phyloP scores from a whole-genome alignment of 2,329 filamentous ascomycete species.

The Colletotrichum eremochloae region DNA sequence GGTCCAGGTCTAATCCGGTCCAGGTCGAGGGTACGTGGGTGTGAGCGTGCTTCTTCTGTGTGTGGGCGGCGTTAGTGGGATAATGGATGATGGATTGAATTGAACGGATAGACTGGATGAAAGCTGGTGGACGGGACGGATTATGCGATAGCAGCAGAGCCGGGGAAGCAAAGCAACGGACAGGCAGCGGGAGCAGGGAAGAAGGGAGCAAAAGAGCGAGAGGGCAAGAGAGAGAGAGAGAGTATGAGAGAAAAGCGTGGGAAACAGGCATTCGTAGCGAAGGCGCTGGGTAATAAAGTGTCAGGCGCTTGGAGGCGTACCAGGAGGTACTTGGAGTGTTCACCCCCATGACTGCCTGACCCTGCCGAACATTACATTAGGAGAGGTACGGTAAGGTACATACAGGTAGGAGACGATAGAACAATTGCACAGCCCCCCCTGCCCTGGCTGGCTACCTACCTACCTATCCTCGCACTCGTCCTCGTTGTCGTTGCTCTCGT shows the following conservation, averaged over 20 bases:
- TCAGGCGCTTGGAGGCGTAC: neutral
- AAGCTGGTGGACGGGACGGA: constrained; percentile 5
- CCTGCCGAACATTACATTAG: neutral
- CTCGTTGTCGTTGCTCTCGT: neutral
- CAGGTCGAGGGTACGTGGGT: neutral
- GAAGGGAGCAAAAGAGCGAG: neutral
- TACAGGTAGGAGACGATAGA: constrained; percentile 4
- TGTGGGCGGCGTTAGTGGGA: constrained; percentile 6
- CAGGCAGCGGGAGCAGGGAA: neutral
- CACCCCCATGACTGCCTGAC: neutral
- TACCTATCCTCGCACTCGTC: constrained; percentile 3
- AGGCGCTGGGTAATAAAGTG: neutral
- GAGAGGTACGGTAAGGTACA: neutral
- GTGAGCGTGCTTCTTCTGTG: neutral
- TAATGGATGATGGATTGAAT: constrained; percentile 12
- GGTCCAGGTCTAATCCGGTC: neutral
- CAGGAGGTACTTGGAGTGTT: constrained; percentile 2
- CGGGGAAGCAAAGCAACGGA: constrained; percentile 6
- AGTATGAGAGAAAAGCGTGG: neutral
- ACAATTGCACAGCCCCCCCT: constrained; percentile 19
- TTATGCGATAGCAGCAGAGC: neutral
- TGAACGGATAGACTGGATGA: constrained; percentile 15
- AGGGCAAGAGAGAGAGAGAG: neutral
- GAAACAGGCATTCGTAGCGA: constrained; percentile 1
- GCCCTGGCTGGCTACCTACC: neutral